Conservation (phyloP, 495 filamentous ascomycete species). For the Aspergillus hancockii region DNA sequence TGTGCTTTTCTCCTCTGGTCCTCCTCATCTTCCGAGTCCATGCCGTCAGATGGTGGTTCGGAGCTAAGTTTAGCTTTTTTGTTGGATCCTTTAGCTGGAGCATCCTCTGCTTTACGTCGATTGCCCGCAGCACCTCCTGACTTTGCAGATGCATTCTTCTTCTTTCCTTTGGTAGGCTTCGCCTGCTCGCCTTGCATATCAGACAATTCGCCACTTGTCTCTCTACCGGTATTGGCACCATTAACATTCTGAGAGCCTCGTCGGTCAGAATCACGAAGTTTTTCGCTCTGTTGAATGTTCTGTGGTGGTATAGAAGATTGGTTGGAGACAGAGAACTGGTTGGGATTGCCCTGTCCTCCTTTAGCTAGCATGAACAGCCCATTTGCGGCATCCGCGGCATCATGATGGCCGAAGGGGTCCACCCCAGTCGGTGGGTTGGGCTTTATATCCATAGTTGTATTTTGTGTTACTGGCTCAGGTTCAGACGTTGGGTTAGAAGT, state of each 20-base stretch:
- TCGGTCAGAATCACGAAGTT: conserved; percentile 28
- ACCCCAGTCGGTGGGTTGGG: conserved; percentile 42
- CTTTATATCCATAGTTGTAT: conserved; percentile 53
- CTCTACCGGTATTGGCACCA: conserved; percentile 44
- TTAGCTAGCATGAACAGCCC: conserved; percentile 89
- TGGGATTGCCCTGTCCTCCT: conserved; percentile 53
- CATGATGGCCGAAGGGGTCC: conserved; percentile 77
- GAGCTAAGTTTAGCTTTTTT: conserved; percentile 71
- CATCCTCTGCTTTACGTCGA: conserved; percentile 82
- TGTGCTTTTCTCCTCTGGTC: conserved; percentile 46
- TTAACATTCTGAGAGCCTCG: conserved; percentile 40
- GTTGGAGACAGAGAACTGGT: conserved; percentile 55
- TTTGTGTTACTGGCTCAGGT: conserved; percentile 46
- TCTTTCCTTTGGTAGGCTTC: conserved; percentile 66
- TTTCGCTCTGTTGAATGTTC: conserved; percentile 45
- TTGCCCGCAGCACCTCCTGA: conserved; percentile 48
- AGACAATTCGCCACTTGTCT: conserved; percentile 68
- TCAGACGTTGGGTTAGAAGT: conserved; percentile 54
- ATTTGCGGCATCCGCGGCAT: conserved; percentile 92
- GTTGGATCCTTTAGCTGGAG: conserved; percentile 60
- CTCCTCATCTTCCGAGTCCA: conserved; percentile 58
- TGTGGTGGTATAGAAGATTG: conserved; percentile 37
- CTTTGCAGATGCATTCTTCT: conserved; percentile 60
- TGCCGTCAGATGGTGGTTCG: conserved; percentile 55
- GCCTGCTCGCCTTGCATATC: conserved; percentile 70